Base-by-base conservation (phyloP, 2,329 filamentous ascomycete species). In the Xylaria sp. region DNA sequence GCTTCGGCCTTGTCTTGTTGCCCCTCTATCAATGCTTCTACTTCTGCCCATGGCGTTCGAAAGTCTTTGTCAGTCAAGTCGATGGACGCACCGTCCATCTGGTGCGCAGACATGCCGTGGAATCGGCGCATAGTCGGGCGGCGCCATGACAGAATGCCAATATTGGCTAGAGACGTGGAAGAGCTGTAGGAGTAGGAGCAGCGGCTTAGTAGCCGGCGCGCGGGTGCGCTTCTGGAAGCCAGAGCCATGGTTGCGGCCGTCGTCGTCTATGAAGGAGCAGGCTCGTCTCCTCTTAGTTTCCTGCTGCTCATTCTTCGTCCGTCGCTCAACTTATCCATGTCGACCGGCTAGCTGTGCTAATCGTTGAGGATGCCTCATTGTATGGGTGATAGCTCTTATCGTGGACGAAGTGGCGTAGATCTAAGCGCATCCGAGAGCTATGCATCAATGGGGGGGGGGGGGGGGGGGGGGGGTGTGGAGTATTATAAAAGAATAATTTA, bases 11-110 rank as follows among this genome's bases (percentile, higher is more conserved):
- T 28, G 28, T 28, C 28, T 28, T 4, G 28, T 28, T 2, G 3
- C 28, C 28, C 2, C 10, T 2, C 1, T 37, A 10, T 10, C 2
- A 37, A 8, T 37, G 34, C 34, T 37, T 37, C 34, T 37, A 10
- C 1, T 9, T 37, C 34, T 34, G 18, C 74, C 90, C 90, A 93
- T 41, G 91, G 90, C 57, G 86, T 89, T 1, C 78, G 76, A 37
- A 79, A 71, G 10, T 80, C 76, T 25, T 72, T 72, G 64, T 82
- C 81, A 0, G 76, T 79, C 28, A 82, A 72, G 6, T 79, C 80
- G 20, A 76, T 75, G 65, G 82, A 82, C 6, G 82, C 80, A 15
- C 80, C 80, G 51, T 82, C 80, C 0, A 80, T 82, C 28, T 46
- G 67, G 9, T 74, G 75, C 44, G 51, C 57, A 5, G 72, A 37